Evolutionary conservation across 2,329 filamentous ascomycete genomes (phyloP).

Genomic region (Penicillium hesseltinei): DNA sequence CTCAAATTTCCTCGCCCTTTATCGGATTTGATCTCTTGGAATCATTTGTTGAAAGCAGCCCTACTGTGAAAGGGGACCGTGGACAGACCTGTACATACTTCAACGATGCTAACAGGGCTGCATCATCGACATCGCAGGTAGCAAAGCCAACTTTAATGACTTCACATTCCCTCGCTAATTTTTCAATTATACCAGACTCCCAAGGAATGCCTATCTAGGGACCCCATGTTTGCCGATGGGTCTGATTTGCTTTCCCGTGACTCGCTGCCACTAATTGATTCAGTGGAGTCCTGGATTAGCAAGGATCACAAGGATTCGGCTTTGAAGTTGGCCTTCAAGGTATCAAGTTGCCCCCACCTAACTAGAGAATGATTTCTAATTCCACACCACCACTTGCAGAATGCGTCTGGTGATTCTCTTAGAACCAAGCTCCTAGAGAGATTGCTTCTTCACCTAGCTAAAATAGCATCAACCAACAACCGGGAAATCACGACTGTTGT

Average conservation of each 20-base stretch:
- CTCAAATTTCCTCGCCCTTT: slow-evolving; percentile 15
- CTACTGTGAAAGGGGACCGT: slow-evolving; percentile 1
- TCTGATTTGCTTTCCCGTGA: slow-evolving; percentile 11
- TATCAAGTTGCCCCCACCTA: slow-evolving; percentile 15
- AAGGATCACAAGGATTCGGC: slow-evolving; percentile 21
- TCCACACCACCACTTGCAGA: slow-evolving; percentile 16
- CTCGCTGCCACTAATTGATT: slow-evolving; percentile 39
- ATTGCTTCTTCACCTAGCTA: slow-evolving; percentile 47
- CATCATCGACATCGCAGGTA: slow-evolving; percentile 14
- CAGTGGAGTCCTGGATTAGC: slow-evolving; percentile 32
- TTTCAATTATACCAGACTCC: slow-evolving; percentile 11
- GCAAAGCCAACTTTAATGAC: neutral
- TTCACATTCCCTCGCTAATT: neutral
- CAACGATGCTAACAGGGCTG: neutral
- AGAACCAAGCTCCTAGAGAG: slow-evolving; percentile 45
- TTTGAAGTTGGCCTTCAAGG: slow-evolving; percentile 36
- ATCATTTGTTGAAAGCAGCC: slow-evolving; percentile 3
- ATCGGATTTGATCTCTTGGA: slow-evolving; percentile 11
- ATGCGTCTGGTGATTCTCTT: slow-evolving; percentile 27
- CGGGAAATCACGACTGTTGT: slow-evolving; percentile 59
- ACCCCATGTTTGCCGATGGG: slow-evolving; percentile 18
- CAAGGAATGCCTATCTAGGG: slow-evolving; percentile 23
- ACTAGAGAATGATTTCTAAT: neutral
- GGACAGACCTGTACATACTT: slow-evolving; percentile 16
- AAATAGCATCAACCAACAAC: slow-evolving; percentile 51